Conservation (phyloP, 139 green algal species). For the Nannochloris sp. region DNA sequence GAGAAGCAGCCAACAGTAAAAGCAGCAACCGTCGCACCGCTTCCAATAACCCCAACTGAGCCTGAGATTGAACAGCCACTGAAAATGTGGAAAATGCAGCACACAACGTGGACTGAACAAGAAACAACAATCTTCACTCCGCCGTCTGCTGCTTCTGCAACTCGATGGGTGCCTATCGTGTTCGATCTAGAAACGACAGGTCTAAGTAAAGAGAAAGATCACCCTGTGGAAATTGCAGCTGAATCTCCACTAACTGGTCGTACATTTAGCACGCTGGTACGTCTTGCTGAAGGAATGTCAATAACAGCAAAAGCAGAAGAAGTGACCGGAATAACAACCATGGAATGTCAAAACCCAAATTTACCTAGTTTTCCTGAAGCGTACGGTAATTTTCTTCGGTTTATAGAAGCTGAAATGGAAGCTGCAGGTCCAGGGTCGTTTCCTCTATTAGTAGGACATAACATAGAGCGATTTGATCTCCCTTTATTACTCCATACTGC, state of each 20-base stretch:
- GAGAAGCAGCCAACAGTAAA: no score
- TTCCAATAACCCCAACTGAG: no score
- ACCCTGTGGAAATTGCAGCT: constrained; percentile 45
- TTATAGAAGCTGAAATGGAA: constrained; percentile 11
- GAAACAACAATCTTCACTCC: no score
- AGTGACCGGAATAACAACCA: constrained; percentile 28
- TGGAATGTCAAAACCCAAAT: constrained; percentile 1
- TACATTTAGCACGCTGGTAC: constrained; percentile 12
- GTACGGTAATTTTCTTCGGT: constrained; percentile 20
- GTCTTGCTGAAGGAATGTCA: not conserved
- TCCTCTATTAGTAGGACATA: constrained; percentile 29
- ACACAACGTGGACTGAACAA: no score
- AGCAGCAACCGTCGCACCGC: no score
- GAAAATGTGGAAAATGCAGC: no score
- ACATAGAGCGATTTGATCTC: constrained; percentile 28
- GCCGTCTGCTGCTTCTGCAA: no score
- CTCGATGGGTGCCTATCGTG: constrained; percentile 24
- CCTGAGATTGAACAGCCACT: no score
- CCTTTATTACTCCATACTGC: constrained; percentile 19
- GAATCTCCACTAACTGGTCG: not conserved
- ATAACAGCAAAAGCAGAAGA: not conserved
- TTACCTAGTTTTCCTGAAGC: constrained; percentile 16
- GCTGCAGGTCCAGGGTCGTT: not conserved
- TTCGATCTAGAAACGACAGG: constrained; percentile 56
- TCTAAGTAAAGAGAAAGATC: not conserved